These are phyloP conservation scores for Annulohypoxylon truncatum DNA, from an alignment of 2,329 filamentous ascomycete species.

Conservation along the genomic window DNA sequence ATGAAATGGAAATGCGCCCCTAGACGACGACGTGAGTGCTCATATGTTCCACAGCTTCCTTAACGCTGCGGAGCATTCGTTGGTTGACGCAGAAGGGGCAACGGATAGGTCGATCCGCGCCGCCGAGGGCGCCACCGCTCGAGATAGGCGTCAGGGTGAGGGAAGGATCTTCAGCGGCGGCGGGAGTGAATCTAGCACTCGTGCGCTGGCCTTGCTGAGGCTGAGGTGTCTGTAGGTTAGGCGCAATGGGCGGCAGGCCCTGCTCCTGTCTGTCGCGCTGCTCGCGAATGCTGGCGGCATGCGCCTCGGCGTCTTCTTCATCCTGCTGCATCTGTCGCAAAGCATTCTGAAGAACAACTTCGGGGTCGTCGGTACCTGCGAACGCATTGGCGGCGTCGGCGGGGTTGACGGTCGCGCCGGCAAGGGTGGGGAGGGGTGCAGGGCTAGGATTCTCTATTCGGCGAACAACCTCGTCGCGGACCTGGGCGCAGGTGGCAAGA, in stretches of 20 bases:
- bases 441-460: slow-evolving; percentile 54
- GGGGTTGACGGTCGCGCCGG: slow-evolving; percentile 38
- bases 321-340: slow-evolving; percentile 69
- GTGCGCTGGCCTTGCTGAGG: slow-evolving; percentile 38
- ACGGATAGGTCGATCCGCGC: slow-evolving; percentile 62
- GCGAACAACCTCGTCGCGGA: slow-evolving; percentile 68
- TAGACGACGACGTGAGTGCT: slow-evolving; percentile 70
- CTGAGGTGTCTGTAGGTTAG: slow-evolving; percentile 44
- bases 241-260: slow-evolving; percentile 50
- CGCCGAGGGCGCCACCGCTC: slow-evolving; percentile 59
- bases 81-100: slow-evolving; percentile 73
- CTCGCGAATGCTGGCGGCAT: slow-evolving; percentile 65
- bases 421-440: slow-evolving; percentile 46
- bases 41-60: slow-evolving; percentile 72
- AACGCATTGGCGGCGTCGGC: slow-evolving; percentile 48
- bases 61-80: slow-evolving; percentile 69
- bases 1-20: slow-evolving; percentile 7
- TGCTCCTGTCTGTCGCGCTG: slow-evolving; percentile 63
- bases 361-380: slow-evolving; percentile 65
- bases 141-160: slow-evolving; percentile 67
- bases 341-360: slow-evolving; percentile 69
- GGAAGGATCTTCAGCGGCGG: slow-evolving; percentile 53
- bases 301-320: slow-evolving; percentile 68
- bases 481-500: slow-evolving; percentile 65
- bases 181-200: slow-evolving; percentile 44